Base-by-base conservation (phyloP, 768 basidiomycete species). In the Hysterangium stoloniferum region DNA sequence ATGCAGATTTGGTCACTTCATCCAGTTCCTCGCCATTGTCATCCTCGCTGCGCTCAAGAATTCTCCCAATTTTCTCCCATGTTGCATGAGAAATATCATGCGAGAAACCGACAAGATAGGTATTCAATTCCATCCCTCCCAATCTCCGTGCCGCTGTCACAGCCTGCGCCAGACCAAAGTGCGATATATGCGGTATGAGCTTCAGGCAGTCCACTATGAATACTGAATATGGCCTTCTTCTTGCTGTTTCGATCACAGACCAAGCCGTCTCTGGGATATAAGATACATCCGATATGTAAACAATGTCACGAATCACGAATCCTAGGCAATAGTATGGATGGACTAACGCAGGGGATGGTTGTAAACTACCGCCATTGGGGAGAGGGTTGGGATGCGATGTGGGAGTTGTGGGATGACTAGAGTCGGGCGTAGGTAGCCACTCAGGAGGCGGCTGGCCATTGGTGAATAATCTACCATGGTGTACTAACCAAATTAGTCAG, bases 281-380 rank as follows among this genome's bases (percentile, higher is more conserved):
- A 7, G 85, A 88, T 35, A 84, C 86, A 63, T 96, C 93, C 24
- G 85, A 84, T 53, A 95, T 72, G 67, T 94, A 94, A 12, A 80
- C 70, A 40, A 94, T 65, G 31, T 82, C 69, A 58, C 82, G 76
- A 40, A 87, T 70, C 59, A 77, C 73, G 68, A 88, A 88, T 25
- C 82, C 86, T 58, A 82, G 74, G 59, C 77, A 82, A 44, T 78
- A 59, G 60, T 80, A 85, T 2, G 84, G 83, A n/a, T 67, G 65
- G 15, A 79, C 70, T 24, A 29, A 42, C 50, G 54, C 19, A 54
- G 46, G 27, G 38, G 19, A 13, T 31, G 48, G 27, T 34, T 38
- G 20, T 33, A 25, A 19, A 31, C 53, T 52, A 20, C 27, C 47
- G 29, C 44, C 22, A 54, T 52, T 4, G 33, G 37, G 45, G 29